Evolutionary conservation across 306 rosid genomes (phyloP), one percentile per base, ranked within the genome.

Genomic region (Medicago arabica): DNA sequence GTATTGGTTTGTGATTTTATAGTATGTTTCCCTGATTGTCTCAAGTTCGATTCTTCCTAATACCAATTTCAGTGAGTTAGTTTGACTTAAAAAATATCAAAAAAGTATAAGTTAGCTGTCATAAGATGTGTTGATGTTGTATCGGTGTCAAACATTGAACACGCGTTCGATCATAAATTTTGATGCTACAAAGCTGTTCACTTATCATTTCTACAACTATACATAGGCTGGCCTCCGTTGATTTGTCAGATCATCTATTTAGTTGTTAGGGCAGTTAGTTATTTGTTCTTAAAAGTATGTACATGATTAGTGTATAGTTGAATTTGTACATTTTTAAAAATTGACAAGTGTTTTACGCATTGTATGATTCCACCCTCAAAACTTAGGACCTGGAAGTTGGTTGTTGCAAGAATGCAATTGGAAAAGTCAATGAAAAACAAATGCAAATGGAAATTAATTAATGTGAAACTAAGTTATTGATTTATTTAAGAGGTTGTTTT

Each of bases 191-290:
- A 1, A 46, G 51, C n/a, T 55, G 8, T 13, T 72, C 51, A 28
- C 51, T 74, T 23, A 50, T 79, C 51, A 70, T 63, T 64, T 64
- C 58, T 19, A 53, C 28, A 61, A 74, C 59, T 83, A 25, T 21
- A 41, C 50, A 34, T 68, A 67, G 67, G 61, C 31, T 53, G 65
- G 61, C 78, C 54, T 68, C 75, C 67, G 62, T 59, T 66, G 25
- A 65, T 66, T 50, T 80, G 60, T 76, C 51, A 23, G 63, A 78
- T 74, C 58, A 17, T 50, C 67, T 70, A 38, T 53, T 67, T 51
- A 14, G 62, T 64, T n/a, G 9, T 71, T 62, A 43, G 2, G 21
- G 14, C 39, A 21, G 14, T 66, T 38, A 58, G n/a, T 28, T 73
- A 67, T 66, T 39, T 67, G 1, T 41, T 73, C 59, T 58, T 63